Base-by-base conservation (phyloP, 768 basidiomycete genomes). In the Filobasidium wieringae region DNA sequence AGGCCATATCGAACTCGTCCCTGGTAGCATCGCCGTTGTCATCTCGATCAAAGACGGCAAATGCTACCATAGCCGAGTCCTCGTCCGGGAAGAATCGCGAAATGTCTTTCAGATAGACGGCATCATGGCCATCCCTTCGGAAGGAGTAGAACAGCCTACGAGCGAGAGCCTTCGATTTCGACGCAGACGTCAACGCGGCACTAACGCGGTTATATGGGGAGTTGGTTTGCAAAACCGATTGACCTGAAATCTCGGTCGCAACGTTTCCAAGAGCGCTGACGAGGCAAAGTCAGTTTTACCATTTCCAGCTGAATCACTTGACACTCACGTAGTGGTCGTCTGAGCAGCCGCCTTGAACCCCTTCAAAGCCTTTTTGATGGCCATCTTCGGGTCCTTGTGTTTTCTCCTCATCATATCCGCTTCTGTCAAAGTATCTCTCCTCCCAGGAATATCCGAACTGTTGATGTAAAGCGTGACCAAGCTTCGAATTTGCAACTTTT, bases 71-170 rank as follows among this genome's bases (percentile, higher is more conserved):
- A 4, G 84, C 85, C 34, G 83, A 82, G 31, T 87, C 86, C 15
- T 75, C 72, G 30, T 78, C 78, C 12, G 81, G 76, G 74, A 92
- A 92, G 74, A 79, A 86, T 31, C 77, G 77, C 29, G 79, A 77
- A 57, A 95, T 83, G 67, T 95, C 88, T 51, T 80, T 76, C 8
- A 85, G 76, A 47, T 80, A 68, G 41, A 92, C 64, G 58, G 77
- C 79, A 4, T 85, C 81, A 17, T 79, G 72, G 22, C 80, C 80
- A 2, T 79, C 78, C 63, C 81, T 80, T 4, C 79, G 77, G 75
- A 88, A 92, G 7, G 88, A 91, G 74, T 88, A 88, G 76, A 83
- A 95, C 37, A 95, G 75, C 34, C 89, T 79, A 51, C 86, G 81
- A 41, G 90, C 88, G 54, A 95, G 83, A 80, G 66, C 62, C 57